These are phyloP conservation scores for Tolypocladium nubicola DNA, from an alignment of 2,329 filamentous ascomycete species.

Conservation along the genomic window DNA sequence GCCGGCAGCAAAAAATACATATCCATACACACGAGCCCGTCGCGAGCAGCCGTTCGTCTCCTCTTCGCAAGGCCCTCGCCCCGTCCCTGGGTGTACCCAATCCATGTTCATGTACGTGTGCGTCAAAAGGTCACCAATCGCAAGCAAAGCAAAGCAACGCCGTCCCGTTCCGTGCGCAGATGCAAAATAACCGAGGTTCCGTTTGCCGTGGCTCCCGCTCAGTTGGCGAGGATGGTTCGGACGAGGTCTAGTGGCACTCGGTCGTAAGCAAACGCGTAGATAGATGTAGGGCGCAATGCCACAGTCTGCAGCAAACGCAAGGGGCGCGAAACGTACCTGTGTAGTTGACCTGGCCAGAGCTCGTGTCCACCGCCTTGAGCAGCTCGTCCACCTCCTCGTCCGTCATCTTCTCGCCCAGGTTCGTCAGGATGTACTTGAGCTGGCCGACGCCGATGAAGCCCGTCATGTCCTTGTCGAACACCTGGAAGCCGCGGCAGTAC, in stretches of 20 bases:
- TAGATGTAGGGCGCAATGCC: not conserved
- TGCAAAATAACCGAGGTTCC: conserved; percentile 13
- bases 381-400: conserved; percentile 98
- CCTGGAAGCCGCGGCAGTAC: conserved; percentile 97
- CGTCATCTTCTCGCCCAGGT: conserved; percentile 97
- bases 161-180: conserved; percentile 15
- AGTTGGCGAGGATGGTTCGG: conserved; percentile 79
- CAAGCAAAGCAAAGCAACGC: conserved; percentile 6
- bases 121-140: not conserved
- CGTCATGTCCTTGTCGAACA: conserved; percentile 98
- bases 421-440: conserved; percentile 95
- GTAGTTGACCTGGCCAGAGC: conserved; percentile 95
- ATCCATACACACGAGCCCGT: conserved; percentile 1
- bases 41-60: not conserved
- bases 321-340: conserved; percentile 50
- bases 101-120: not conserved
- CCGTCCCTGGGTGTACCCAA: not conserved
- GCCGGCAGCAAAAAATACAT: not conserved
- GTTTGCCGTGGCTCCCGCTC: conserved; percentile 14
- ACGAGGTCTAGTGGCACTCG: conserved; percentile 54
- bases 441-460: conserved; percentile 97
- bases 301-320: not conserved
- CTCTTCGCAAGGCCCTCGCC: not conserved
- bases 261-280: conserved; percentile 3
- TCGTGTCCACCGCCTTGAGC: conserved; percentile 95